phyloP scores from a whole-genome alignment of 768 basidiomycete genomes.

The Tephrocybe rancida region DNA sequence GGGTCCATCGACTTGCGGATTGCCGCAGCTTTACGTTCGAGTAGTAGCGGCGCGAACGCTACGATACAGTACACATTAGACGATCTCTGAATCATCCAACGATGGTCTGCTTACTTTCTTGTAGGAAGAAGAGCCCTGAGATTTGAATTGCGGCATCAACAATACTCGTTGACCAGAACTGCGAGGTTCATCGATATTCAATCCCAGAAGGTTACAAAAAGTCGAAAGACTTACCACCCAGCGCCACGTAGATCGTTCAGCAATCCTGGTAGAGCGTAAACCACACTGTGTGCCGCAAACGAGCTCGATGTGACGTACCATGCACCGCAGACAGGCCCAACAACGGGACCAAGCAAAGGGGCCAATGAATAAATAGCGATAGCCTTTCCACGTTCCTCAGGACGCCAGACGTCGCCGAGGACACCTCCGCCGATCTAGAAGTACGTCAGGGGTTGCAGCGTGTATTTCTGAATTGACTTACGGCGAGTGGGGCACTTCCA shows the following conservation, averaged over 20 bases:
- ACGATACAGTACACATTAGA: constrained; percentile 15
- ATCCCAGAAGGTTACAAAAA: neutral
- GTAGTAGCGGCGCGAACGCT: constrained; percentile 47
- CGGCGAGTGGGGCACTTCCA: constrained; percentile 68
- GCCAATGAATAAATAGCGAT: constrained; percentile 67
- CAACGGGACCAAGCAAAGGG: constrained; percentile 64
- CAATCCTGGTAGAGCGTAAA: constrained; percentile 39
- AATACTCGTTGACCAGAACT: constrained; percentile 73
- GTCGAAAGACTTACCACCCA: constrained; percentile 56
- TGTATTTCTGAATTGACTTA: constrained; percentile 28
- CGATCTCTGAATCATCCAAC: neutral
- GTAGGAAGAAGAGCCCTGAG: constrained; percentile 55
- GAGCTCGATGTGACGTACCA: constrained; percentile 41
- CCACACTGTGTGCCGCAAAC: neutral
- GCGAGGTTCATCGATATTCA: neutral
- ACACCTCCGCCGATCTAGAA: constrained; percentile 62
- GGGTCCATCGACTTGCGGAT: constrained; percentile 46
- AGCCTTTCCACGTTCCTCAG: constrained; percentile 66
- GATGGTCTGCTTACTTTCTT: constrained; percentile 53
- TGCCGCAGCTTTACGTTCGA: constrained; percentile 51
- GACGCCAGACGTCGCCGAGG: constrained; percentile 59
- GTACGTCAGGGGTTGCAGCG: neutral
- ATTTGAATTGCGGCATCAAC: constrained; percentile 56
- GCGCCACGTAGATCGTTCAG: constrained; percentile 65
- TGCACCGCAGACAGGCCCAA: constrained; percentile 65